Conservation (phyloP, 306 rosid genomes). For the Fragaria iinumae region DNA sequence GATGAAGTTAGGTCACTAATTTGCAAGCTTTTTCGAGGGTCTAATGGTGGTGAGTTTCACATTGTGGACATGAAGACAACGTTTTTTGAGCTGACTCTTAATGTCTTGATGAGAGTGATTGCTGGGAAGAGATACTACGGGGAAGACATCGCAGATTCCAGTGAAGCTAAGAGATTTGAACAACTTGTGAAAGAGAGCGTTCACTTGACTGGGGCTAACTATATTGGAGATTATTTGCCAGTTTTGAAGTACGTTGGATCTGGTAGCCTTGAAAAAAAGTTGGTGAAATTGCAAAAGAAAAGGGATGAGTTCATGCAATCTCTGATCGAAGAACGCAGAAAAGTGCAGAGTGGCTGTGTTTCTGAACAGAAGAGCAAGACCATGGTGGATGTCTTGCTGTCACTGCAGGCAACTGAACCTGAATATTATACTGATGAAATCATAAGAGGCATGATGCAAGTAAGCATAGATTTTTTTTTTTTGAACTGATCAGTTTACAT, state of each 20-base stretch:
- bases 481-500: too few relatives aligned
- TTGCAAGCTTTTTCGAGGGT: background rate
- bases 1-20: constrained; percentile 33
- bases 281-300: constrained; percentile 15
- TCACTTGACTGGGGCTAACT: background rate
- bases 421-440: constrained; percentile 30
- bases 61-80: constrained; percentile 13
- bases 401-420: constrained; percentile 28
- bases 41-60: constrained; percentile 1
- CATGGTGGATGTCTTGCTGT: constrained; percentile 22
- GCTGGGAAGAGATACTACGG: constrained; percentile 43
- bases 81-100: constrained; percentile 30
- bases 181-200: constrained; percentile 16
- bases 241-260: background rate
- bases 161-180: constrained; percentile 24
- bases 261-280: constrained; percentile 13
- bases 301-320: constrained; percentile 9
- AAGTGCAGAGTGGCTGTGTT: background rate
- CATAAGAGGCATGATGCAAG: constrained; percentile 30
- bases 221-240: constrained; percentile 20
- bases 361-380: background rate
- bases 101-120: constrained; percentile 38
- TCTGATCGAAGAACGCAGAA: constrained; percentile 21
- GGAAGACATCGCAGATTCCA: constrained; percentile 4
- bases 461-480: background rate